Evolutionary conservation across 352 stramenopile species (phyloP), one percentile per base, ranked within the genome.

Genomic region (Pythium insidiosum): DNA sequence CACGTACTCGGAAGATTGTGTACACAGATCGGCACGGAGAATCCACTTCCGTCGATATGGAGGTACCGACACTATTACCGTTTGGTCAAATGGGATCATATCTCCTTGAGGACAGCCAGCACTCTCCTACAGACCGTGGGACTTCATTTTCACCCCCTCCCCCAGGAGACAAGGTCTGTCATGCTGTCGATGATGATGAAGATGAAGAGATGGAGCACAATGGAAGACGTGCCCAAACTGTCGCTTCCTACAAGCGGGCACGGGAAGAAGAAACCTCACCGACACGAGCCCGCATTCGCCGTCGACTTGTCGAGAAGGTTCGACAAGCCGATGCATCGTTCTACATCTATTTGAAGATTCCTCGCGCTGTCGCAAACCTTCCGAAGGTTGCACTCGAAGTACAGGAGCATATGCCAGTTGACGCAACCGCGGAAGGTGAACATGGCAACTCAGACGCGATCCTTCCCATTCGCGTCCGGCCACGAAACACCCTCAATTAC

Each of bases 401-500:
- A 10, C 69, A 89, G 55, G 73, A 86, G 29, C 58, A 63, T 40
- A 45, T 58, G 43, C 43, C 50, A 7, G 36, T 58, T 9, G 39
- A 29, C 1, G 22, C 24, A 35, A 12, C n/a, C 53, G 23, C 35
- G 60, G 28, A 23, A 63, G 48, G 4, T 52, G 65, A 15, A 30
- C 38, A 48, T 11, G 38, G 19, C 11, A 49, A 61, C 6, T 56
- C 43, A 30, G 58, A 75, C 10, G 57, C 67, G 47, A 39, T 85
- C 9, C 47, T 89, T 38, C 71, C 73, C 43, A 73, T 89, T 21
- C 67, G 66, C 20, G 73, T 89, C 1, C 67, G 70, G 21, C 64
- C 77, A 11, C 61, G 72, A 15, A 60, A 88, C 38, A 87, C 74
- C 2, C 60, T 89, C 26, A 89, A 87, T 58, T 86, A 82, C 43